phyloP scores from a whole-genome alignment of 805 yeast species.

The Lipomyces mesembrius region DNA sequence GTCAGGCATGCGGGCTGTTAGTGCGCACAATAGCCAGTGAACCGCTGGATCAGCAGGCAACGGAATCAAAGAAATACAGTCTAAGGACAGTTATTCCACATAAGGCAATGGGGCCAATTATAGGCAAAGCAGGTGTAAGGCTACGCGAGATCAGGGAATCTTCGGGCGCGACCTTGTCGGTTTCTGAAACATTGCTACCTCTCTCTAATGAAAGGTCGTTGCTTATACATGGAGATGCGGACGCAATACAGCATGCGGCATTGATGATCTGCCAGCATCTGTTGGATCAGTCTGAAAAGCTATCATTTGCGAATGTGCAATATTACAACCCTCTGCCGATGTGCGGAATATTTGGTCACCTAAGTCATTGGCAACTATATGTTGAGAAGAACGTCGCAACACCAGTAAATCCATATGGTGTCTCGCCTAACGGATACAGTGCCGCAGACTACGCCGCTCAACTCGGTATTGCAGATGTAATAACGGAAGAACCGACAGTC shows the following conservation, averaged over 20 bases:
- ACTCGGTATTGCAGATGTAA: conserved; percentile 6
- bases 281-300: conserved; percentile 17
- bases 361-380: conserved; percentile 18
- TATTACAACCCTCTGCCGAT: conserved; percentile 30
- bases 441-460: conserved; percentile 30
- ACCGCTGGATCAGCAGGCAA: neutral
- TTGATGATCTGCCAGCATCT: conserved; percentile 12
- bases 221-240: conserved; percentile 19
- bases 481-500: conserved; percentile 8
- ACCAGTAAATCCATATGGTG: conserved; percentile 35
- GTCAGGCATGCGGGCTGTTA: conserved; percentile 16
- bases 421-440: conserved; percentile 28
- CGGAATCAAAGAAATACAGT: conserved; percentile 6
- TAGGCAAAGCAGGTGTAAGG: conserved; percentile 22
- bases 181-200: conserved; percentile 31
- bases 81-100: conserved; percentile 29
- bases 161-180: conserved; percentile 20
- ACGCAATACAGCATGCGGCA: conserved; percentile 14
- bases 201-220: conserved; percentile 33
- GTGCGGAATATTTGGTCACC: conserved; percentile 26
- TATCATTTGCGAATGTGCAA: conserved; percentile 18
- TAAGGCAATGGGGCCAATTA: conserved; percentile 24
- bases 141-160: conserved; percentile 20
- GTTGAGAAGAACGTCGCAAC: conserved; percentile 30
- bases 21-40: conserved; percentile 10